Evolutionary conservation across 2,329 filamentous ascomycete species (phyloP).

Genomic region (Aureobasidium sp.): DNA sequence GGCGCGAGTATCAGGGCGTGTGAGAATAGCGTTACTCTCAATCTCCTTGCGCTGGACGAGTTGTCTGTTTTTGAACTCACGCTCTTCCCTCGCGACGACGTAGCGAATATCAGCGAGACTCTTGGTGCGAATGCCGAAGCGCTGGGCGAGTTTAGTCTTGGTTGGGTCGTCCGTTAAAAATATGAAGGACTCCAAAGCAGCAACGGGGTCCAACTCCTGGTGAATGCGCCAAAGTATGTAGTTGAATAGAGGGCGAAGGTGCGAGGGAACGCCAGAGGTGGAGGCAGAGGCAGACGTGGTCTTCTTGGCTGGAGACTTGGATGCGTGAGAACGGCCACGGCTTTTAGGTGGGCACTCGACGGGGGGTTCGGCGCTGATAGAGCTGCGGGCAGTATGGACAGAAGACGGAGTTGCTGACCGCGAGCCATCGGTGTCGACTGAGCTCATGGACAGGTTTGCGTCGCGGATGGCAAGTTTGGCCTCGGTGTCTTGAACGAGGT

Average conservation of each 20-base stretch:
- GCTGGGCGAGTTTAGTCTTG: slow-evolving; percentile 38
- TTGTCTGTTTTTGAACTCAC: slow-evolving; percentile 34
- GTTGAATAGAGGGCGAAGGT: slow-evolving; percentile 41
- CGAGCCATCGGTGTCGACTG: slow-evolving; percentile 31
- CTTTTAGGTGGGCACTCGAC: slow-evolving; percentile 25
- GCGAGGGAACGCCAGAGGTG: slow-evolving; percentile 1
- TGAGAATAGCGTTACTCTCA: not conserved
- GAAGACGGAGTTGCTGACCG: slow-evolving; percentile 33
- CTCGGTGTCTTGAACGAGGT: slow-evolving; percentile 15
- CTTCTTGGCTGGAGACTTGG: slow-evolving; percentile 2
- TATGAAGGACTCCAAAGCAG: slow-evolving; percentile 42
- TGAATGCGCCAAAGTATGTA: slow-evolving; percentile 45
- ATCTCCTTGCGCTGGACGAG: slow-evolving; percentile 19
- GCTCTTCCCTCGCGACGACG: slow-evolving; percentile 40
- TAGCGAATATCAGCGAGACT: slow-evolving; percentile 42
- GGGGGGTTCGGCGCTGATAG: slow-evolving; percentile 24
- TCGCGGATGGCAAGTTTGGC: slow-evolving; percentile 22
- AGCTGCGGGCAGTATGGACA: slow-evolving; percentile 29
- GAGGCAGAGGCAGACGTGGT: not conserved
- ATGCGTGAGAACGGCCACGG: slow-evolving; percentile 14
- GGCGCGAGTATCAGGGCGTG: not conserved
- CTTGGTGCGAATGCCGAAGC: slow-evolving; percentile 43
- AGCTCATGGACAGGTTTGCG: slow-evolving; percentile 34
- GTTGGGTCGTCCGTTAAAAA: slow-evolving; percentile 41
- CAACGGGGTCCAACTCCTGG: slow-evolving; percentile 38